Conservation (phyloP, 176 grass and related monocot species). For the Lolium rigidum region DNA sequence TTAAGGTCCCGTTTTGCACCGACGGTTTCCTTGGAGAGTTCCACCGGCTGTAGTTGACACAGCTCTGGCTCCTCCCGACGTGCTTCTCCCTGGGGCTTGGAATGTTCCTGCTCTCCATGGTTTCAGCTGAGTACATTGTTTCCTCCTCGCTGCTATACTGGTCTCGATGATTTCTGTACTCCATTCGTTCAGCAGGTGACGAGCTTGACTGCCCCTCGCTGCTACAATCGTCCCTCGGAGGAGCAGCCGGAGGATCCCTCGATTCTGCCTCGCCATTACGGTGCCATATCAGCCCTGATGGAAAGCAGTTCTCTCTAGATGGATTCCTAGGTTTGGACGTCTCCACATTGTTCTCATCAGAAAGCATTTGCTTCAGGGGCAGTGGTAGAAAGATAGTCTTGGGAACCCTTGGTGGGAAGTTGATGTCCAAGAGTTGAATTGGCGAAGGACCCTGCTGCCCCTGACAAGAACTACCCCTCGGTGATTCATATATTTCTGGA, state of each 20-base stretch:
- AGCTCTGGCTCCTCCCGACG: slow-evolving; percentile 86
- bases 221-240: slow-evolving; percentile 45
- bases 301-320: slow-evolving; percentile 54
- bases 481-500: slow-evolving; percentile 80
- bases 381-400: slow-evolving; percentile 86
- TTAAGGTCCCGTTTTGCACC: slow-evolving; percentile 44
- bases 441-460: slow-evolving; percentile 49
- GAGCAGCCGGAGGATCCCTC: slow-evolving; percentile 47
- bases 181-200: slow-evolving; percentile 53
- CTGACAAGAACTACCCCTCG: slow-evolving; percentile 57
- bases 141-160: slow-evolving; percentile 77
- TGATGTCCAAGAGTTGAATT: slow-evolving; percentile 58
- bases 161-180: slow-evolving; percentile 49
- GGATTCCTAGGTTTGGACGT: slow-evolving; percentile 48
- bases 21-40: slow-evolving; percentile 62
- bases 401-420: slow-evolving; percentile 65
- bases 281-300: slow-evolving; percentile 55
- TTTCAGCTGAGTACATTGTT: slow-evolving; percentile 98
- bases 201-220: slow-evolving; percentile 76
- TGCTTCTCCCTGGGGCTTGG: slow-evolving; percentile 73
- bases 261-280: slow-evolving; percentile 48
- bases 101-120: slow-evolving; percentile 95
- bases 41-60: slow-evolving; percentile 78
- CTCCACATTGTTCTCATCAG: slow-evolving; percentile 67
- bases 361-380: slow-evolving; percentile 91